These are phyloP conservation scores for Margaritispora aquatica DNA, from an alignment of 495 filamentous ascomycete species.

Conservation along the genomic window DNA sequence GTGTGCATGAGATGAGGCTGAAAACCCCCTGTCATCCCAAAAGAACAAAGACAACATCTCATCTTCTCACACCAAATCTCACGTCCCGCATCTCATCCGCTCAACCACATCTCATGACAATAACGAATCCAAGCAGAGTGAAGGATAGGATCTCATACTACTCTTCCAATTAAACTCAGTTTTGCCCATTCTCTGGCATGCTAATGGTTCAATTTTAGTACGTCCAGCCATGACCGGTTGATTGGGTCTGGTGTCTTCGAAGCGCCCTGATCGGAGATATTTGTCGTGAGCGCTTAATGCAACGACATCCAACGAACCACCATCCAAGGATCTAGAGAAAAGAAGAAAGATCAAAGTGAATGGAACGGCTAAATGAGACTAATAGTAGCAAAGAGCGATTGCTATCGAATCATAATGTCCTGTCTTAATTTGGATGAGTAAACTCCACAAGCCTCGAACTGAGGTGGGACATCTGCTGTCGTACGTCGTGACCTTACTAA, in stretches of 20 bases:
- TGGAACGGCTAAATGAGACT: constrained; percentile 8
- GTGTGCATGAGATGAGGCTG: neutral
- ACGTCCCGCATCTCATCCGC: no score
- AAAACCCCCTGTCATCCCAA: neutral
- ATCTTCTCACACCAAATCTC: neutral
- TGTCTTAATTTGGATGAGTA: constrained; percentile 10
- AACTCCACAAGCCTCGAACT: neutral
- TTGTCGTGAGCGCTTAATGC: constrained; percentile 17
- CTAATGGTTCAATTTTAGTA: neutral
- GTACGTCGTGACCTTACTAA: constrained; percentile 12
- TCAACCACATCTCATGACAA: no score
- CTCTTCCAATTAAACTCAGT: neutral
- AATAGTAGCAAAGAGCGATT: constrained; percentile 13
- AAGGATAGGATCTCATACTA: neutral
- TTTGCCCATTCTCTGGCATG: neutral
- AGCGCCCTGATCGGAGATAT: constrained; percentile 6
- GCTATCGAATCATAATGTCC: constrained; percentile 18
- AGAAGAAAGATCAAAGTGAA: no score
- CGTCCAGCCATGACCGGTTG: neutral
- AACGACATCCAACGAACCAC: constrained; percentile 16
- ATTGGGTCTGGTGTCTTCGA: constrained; percentile 7
- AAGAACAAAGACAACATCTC: neutral
- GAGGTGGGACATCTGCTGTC: neutral
- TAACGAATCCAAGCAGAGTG: no score
- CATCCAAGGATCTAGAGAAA: neutral